Evolutionary conservation across 1,284 basidiomycete species (phyloP), one percentile per base, ranked within the genome.

Genomic region (Peniophora sp.): DNA sequence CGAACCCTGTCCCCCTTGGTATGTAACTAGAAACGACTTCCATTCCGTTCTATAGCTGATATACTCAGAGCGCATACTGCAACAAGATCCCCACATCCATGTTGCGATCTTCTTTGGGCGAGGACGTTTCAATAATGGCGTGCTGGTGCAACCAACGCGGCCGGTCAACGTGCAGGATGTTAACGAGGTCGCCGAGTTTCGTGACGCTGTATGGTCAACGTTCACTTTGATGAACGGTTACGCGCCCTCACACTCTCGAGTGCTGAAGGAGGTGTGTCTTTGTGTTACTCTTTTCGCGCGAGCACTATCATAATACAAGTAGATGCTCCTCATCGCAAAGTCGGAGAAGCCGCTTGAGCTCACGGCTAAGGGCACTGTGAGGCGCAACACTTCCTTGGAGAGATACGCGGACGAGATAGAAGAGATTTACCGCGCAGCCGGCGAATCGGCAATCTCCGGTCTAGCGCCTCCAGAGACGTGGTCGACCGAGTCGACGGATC

Each of bases 101-200:
- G 47, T 53, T 11, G 62, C 65, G 8, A 45, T 72, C 23, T 64
- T 74, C 52, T 74, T 73, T 54, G 73, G 73, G 12, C 61, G 69
- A 2, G 70, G 64, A 36, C 60, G 65, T 39, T 65, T 66, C 49
- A 65, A 68, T 32, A 64, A 63, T 17, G 71, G 72, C 2, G 52
- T 72, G 22, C 57, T 72, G n/a, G 61, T 74, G 17, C 61, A 72
- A 25, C 67, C 70, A 1, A 53, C 45, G n/a, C 3, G 52, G 43
- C 54, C 53, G 20, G 59, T 69, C 20, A 64, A 70, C 50, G 58
- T 61, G 12, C 36, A 41, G 2, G 61, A 66, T 41, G 36, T 49
- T 8, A 20, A 46, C 16, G 55, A 59, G 48, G 55, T 67, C 1
- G 57, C 52, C 3, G 51, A 56, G 8, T 68, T 66, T 52, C 54